Evolutionary conservation across 202 grass and related monocot genomes (phyloP).

Genomic region (Setaria viridis): DNA sequence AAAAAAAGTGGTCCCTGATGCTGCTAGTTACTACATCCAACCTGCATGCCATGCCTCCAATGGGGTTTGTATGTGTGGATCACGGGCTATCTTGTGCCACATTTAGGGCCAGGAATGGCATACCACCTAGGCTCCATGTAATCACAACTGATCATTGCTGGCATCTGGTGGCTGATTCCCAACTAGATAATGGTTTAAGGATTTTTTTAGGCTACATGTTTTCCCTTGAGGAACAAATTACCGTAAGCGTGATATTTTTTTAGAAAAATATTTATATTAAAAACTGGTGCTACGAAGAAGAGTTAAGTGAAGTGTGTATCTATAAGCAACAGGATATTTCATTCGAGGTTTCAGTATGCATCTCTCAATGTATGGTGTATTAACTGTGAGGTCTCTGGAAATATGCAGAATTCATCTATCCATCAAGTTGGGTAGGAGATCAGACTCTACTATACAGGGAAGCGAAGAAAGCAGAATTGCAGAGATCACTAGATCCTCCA

Average conservation of each 20-base stretch:
- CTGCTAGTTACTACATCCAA: neutral
- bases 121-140: conserved; percentile 44
- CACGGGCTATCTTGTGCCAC: conserved; percentile 40
- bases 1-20: conserved; percentile 48
- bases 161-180: neutral
- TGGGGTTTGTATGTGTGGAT: conserved; percentile 43
- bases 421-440: conserved; percentile 90
- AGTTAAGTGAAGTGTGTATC: neutral
- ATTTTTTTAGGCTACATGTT: neutral
- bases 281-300: neutral
- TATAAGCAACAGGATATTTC: neutral
- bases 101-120: conserved; percentile 41
- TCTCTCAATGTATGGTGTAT: neutral
- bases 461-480: conserved; percentile 66
- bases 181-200: neutral
- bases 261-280: neutral
- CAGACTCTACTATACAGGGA: conserved; percentile 81
- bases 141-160: conserved; percentile 24
- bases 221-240: too few species aligned
- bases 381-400: neutral
- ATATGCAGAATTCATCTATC: conserved; percentile 86
- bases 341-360: neutral
- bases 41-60: conserved; percentile 30
- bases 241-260: neutral
- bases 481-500: conserved; percentile 73